A percentile compares a stretch with the other conserved stretches of the same genome.
Conservation (phyloP, 208 protist genomes). For the Porcisia deanei region DNA sequence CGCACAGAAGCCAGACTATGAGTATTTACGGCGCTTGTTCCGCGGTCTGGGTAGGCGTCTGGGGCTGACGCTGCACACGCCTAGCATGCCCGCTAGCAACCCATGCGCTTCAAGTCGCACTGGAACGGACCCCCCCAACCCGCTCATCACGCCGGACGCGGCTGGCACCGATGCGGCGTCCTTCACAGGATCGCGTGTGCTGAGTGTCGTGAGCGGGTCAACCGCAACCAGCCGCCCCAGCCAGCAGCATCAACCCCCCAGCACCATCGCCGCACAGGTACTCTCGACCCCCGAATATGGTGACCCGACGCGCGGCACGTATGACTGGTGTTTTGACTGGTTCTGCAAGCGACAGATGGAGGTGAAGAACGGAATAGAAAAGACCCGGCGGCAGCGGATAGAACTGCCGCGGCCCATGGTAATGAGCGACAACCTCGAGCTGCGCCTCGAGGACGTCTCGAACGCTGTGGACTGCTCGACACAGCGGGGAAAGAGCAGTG, state of each 20-base stretch:
- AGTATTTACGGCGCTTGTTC: constrained; percentile 76
- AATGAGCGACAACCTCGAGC: background rate
- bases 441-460: constrained; percentile 25
- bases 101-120: background rate
- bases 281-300: constrained; percentile 19
- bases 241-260: constrained; percentile 3
- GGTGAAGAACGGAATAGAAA: constrained; percentile 27
- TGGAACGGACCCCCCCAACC: constrained; percentile 15
- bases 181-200: constrained; percentile 17
- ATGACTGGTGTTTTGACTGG: constrained; percentile 90
- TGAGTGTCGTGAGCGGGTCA: constrained; percentile 15
- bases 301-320: constrained; percentile 37
- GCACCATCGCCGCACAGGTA: constrained; percentile 29
- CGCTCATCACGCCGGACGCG: constrained; percentile 5
- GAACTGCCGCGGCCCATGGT: background rate
- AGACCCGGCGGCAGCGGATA: constrained; percentile 9
- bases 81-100: background rate
- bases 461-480: constrained; percentile 7
- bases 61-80: constrained; percentile 22
- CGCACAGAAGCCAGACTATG: constrained; percentile 80
- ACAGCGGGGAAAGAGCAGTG: constrained; percentile 13
- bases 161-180: background rate
- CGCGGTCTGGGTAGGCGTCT: constrained; percentile 37
- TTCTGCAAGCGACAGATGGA: constrained; percentile 72
- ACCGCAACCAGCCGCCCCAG: constrained; percentile 18